phyloP scores from a whole-genome alignment of 1,284 basidiomycete genomes.

The Athelia psychrophila region DNA sequence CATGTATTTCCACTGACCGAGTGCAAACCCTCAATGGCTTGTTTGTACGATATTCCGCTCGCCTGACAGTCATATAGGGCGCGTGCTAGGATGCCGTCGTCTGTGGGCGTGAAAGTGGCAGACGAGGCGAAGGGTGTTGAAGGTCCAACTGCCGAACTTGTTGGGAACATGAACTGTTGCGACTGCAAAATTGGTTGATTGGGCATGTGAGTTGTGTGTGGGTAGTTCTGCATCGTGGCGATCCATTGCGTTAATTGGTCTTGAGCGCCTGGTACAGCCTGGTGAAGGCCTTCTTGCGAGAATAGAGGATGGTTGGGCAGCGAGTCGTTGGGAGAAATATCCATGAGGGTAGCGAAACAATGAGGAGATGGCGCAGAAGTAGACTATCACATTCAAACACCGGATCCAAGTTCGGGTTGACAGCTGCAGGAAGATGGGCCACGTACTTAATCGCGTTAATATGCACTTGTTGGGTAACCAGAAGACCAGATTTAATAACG shows the following conservation, averaged over 20 bases:
- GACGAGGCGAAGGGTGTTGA: background rate
- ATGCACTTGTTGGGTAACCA: too few relatives aligned
- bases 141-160: background rate
- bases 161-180: background rate
- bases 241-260: background rate
- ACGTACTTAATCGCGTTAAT: too few relatives aligned
- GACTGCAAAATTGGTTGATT: conserved; percentile 23
- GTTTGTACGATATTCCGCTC: conserved; percentile 35
- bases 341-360: too few relatives aligned
- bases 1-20: conserved; percentile 26
- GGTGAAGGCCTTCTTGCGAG: too few relatives aligned
- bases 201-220: background rate
- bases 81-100: conserved; percentile 53
- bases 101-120: conserved; percentile 26
- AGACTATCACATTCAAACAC: too few relatives aligned
- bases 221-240: background rate
- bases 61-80: conserved; percentile 32
- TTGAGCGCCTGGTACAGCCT: background rate
- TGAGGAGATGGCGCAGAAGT: too few relatives aligned
- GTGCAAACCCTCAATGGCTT: conserved; percentile 39
- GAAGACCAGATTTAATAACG: too few relatives aligned
- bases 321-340: too few relatives aligned
- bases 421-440: too few relatives aligned
- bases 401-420: too few relatives aligned
- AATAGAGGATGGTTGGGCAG: too few relatives aligned